Evolutionary conservation across 352 stramenopile genomes (phyloP).

Genomic region (Phytophthora podocarpi): DNA sequence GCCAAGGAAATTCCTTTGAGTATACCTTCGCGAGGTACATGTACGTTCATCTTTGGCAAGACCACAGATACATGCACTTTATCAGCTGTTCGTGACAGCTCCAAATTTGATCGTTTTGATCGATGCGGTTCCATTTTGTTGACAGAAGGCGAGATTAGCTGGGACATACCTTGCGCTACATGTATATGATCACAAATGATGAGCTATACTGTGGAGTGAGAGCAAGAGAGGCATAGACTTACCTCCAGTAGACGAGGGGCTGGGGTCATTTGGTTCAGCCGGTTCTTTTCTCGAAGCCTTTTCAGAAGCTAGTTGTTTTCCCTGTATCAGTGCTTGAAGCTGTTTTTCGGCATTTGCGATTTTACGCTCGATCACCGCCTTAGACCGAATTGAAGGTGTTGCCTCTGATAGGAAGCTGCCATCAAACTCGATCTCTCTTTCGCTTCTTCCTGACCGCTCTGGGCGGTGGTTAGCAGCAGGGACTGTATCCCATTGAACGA

Average conservation of each 20-base stretch:
- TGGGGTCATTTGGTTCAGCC: background rate
- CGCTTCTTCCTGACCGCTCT: background rate
- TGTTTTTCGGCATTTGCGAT: slow-evolving; percentile 22
- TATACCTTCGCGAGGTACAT: too few relatives aligned
- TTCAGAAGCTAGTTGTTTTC: background rate
- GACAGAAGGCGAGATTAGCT: background rate
- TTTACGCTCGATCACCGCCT: slow-evolving; percentile 13
- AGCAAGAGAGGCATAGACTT: background rate
- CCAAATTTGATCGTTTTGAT: background rate
- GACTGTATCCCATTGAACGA: background rate
- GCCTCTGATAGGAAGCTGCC: background rate
- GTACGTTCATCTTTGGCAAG: too few relatives aligned
- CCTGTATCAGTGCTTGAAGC: slow-evolving; percentile 4
- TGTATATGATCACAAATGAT: background rate
- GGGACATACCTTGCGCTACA: background rate
- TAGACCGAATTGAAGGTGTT: background rate
- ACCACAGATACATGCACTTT: background rate
- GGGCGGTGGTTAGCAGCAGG: background rate
- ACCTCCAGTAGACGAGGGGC: slow-evolving; percentile 1
- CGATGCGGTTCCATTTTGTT: background rate
- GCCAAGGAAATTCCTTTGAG: too few relatives aligned
- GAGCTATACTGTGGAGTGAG: background rate
- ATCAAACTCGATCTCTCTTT: background rate
- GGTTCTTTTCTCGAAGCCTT: background rate
- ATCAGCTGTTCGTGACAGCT: background rate